Evolutionary conservation across 129 eudicot genomes (phyloP).

Genomic region (Lactuca saligna): DNA sequence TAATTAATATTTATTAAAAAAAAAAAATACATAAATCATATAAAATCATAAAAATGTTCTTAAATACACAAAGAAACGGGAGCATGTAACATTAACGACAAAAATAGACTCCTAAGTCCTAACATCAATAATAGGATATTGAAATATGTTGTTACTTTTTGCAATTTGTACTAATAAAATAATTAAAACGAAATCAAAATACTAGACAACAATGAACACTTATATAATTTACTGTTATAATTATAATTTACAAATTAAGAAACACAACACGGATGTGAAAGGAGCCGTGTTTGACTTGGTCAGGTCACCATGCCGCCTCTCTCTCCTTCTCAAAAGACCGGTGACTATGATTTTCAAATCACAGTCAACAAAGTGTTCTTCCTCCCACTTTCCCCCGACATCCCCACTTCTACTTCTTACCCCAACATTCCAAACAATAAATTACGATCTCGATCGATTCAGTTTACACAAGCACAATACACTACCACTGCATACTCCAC

Average conservation of each 20-base stretch:
- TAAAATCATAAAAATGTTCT: too few species aligned
- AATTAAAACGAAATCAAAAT: too few species aligned
- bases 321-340: neutral
- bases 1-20: too few species aligned
- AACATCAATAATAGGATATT: too few species aligned
- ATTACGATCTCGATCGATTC: neutral
- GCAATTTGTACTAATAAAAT: too few species aligned
- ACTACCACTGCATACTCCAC: neutral
- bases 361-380: neutral
- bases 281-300: neutral
- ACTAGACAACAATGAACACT: too few species aligned
- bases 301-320: neutral
- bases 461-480: neutral
- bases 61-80: too few species aligned
- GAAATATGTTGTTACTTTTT: too few species aligned
- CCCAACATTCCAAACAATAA: neutral
- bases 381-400: neutral
- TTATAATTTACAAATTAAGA: neutral
- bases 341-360: neutral
- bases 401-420: neutral
- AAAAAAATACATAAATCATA: too few species aligned
- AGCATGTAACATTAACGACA: too few species aligned
- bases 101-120: too few species aligned
- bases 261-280: neutral
- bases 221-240: too few species aligned